A percentile compares a stretch with the other conserved stretches of the same genome.
These are phyloP conservation scores for Vitis rotundifolia DNA, from an alignment of 164 flowering plant genomes.

Conservation along the genomic window DNA sequence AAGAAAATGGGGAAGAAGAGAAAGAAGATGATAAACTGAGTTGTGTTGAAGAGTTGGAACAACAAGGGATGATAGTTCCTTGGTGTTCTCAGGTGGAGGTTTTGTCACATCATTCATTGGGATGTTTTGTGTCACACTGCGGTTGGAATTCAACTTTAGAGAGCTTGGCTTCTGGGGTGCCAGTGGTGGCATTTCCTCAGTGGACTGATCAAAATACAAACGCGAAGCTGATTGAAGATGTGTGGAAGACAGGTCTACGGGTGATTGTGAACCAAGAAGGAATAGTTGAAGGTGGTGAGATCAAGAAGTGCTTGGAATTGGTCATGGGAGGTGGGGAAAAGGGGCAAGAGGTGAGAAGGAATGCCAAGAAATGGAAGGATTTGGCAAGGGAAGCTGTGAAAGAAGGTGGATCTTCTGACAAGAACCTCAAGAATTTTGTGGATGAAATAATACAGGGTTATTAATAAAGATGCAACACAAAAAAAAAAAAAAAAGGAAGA, in stretches of 20 bases:
- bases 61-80: constrained; percentile 36
- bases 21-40: constrained; percentile 8
- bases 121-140: constrained; percentile 47
- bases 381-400: constrained; percentile 22
- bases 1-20: constrained; percentile 2
- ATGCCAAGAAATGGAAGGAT: constrained; percentile 28
- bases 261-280: constrained; percentile 24
- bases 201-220: constrained; percentile 44
- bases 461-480: no score
- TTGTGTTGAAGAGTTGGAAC: constrained; percentile 16
- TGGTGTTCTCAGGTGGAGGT: constrained; percentile 56
- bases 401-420: constrained; percentile 26
- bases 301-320: constrained; percentile 31
- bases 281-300: constrained; percentile 25
- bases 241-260: constrained; percentile 40
- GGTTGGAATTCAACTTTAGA: constrained; percentile 53
- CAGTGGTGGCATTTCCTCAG: constrained; percentile 43
- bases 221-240: constrained; percentile 39
- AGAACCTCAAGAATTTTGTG: constrained; percentile 25
- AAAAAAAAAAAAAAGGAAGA: no score
- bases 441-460: constrained; percentile 6
- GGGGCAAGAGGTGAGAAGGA: constrained; percentile 24
- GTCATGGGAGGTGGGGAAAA: constrained; percentile 30
- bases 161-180: constrained; percentile 35
- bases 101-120: constrained; percentile 33